Evolutionary conservation across 2,329 filamentous ascomycete species (phyloP).

Genomic region (Myrmaecium sp.): DNA sequence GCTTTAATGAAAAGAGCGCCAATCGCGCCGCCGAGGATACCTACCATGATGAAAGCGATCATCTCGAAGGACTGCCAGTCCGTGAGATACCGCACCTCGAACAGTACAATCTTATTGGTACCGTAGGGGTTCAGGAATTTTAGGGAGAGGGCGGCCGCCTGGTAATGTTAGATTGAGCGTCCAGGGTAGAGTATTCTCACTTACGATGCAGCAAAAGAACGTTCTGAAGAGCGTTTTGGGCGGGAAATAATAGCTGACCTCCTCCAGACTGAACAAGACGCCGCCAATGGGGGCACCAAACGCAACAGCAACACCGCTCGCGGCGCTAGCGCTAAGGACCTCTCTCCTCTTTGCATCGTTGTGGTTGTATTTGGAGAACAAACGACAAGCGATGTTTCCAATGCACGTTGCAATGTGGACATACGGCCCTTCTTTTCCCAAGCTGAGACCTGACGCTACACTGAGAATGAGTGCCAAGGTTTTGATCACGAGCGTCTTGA

Average conservation of each 20-base stretch:
- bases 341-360: slow-evolving; percentile 93
- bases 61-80: slow-evolving; percentile 96
- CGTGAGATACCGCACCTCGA: slow-evolving; percentile 75
- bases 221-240: slow-evolving; percentile 94
- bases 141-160: slow-evolving; percentile 63
- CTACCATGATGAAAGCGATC: slow-evolving; percentile 67
- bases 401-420: slow-evolving; percentile 96
- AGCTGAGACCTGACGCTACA: slow-evolving; percentile 78
- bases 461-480: slow-evolving; percentile 68
- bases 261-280: slow-evolving; percentile 83
- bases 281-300: slow-evolving; percentile 85
- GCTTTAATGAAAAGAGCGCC: slow-evolving; percentile 96
- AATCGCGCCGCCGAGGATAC: slow-evolving; percentile 64
- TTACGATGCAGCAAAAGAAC: slow-evolving; percentile 91
- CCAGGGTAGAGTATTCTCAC: slow-evolving; percentile 8
- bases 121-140: slow-evolving; percentile 95
- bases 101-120: slow-evolving; percentile 90
- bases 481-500: slow-evolving; percentile 77
- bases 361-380: slow-evolving; percentile 86
- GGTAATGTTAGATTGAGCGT: slow-evolving; percentile 5
- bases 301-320: slow-evolving; percentile 81
- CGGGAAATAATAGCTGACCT: slow-evolving; percentile 94
- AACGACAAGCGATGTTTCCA: slow-evolving; percentile 82
- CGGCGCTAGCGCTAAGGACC: slow-evolving; percentile 80
- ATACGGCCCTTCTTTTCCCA: slow-evolving; percentile 90